Conservation (phyloP, 2,329 filamentous ascomycete genomes). For the Claviceps sp. region DNA sequence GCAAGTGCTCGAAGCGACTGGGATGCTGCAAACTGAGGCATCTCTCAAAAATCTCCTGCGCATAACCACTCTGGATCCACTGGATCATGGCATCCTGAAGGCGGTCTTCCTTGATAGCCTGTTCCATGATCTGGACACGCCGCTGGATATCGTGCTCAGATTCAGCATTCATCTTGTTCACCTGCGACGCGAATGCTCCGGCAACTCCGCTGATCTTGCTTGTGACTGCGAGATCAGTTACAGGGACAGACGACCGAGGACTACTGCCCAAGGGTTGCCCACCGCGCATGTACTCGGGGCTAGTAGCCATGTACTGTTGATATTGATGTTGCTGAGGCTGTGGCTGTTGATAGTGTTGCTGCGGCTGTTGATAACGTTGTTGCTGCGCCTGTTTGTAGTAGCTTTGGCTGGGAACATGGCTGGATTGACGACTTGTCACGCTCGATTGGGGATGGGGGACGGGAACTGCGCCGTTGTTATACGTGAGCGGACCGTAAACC, state of each 20-base stretch:
- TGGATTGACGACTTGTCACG: slow-evolving; percentile 19
- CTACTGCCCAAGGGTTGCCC: slow-evolving; percentile 18
- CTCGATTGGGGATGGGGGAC: slow-evolving; percentile 16
- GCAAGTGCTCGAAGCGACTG: slow-evolving; percentile 37
- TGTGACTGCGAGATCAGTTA: slow-evolving; percentile 15
- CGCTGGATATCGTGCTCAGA: slow-evolving; percentile 35
- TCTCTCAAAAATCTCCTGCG: slow-evolving; percentile 47
- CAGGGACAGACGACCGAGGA: slow-evolving; percentile 17
- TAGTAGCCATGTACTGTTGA: slow-evolving; percentile 19
- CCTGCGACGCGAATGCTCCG: slow-evolving; percentile 22
- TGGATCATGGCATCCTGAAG: slow-evolving; percentile 50
- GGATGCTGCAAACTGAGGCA: slow-evolving; percentile 25
- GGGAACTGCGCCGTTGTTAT: slow-evolving; percentile 13
- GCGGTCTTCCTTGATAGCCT: slow-evolving; percentile 45
- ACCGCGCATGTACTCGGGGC: slow-evolving; percentile 24
- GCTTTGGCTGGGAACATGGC: slow-evolving; percentile 14
- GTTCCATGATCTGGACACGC: slow-evolving; percentile 45
- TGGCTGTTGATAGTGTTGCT: slow-evolving; percentile 8
- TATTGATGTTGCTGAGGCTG: slow-evolving; percentile 9
- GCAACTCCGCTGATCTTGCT: slow-evolving; percentile 21
- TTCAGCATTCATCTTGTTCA: slow-evolving; percentile 21
- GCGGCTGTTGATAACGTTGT: neutral
- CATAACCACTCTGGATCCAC: slow-evolving; percentile 51
- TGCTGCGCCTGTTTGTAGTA: slow-evolving; percentile 10
- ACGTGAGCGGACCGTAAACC: slow-evolving; percentile 9